Evolutionary conservation across 257 asterid genomes (phyloP).

Genomic region (Lycium barbarum): DNA sequence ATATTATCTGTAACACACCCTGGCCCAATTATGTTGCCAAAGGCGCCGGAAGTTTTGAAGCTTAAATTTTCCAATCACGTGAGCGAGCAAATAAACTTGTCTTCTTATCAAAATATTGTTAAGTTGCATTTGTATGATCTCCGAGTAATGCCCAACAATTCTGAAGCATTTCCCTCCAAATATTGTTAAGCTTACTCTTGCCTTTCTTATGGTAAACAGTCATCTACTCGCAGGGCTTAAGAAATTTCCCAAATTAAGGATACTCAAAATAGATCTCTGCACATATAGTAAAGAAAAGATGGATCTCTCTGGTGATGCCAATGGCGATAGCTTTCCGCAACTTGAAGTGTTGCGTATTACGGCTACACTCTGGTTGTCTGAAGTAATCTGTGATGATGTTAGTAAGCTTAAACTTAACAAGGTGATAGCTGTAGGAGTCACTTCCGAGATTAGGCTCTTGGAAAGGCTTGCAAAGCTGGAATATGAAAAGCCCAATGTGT

Average conservation of each 20-base stretch:
- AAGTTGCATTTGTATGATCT: constrained; percentile 19
- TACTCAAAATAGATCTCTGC: neutral
- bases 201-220: neutral
- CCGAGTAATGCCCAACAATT: neutral
- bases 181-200: constrained; percentile 29
- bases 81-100: neutral
- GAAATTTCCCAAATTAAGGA: constrained; percentile 28
- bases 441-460: no score
- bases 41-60: neutral
- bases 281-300: neutral
- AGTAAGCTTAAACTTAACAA: neutral
- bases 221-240: constrained; percentile 18
- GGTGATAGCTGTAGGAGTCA: no score
- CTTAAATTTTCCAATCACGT: neutral
- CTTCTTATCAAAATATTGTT: constrained; percentile 4
- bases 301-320: constrained; percentile 2
- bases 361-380: neutral
- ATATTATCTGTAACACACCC: neutral
- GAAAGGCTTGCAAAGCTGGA: no score
- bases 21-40: neutral
- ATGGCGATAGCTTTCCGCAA: constrained; percentile 30
- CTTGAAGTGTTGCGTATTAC: constrained; percentile 27
- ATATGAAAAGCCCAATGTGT: no score
- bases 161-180: constrained; percentile 28
- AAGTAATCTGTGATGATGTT: neutral